phyloP scores from a whole-genome alignment of 73 alveolate species.

The Tetrahymena borealis region DNA sequence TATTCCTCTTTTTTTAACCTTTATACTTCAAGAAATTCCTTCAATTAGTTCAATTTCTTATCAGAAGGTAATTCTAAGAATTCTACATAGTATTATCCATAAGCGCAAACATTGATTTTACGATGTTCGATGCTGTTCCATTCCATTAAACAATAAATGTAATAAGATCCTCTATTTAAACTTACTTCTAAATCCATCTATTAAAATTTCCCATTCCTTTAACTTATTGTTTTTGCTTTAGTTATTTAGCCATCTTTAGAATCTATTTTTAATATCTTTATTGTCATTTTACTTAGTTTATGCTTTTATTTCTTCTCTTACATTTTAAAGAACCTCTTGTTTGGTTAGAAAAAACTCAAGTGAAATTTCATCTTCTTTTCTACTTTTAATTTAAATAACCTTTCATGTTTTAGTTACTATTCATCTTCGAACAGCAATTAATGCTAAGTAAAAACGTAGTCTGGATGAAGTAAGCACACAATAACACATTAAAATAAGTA shows the following conservation, averaged over 20 bases:
- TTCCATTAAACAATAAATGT: background rate
- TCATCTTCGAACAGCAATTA: background rate
- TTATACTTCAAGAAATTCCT: background rate
- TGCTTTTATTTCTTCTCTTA: background rate
- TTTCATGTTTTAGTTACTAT: background rate
- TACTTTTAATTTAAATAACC: background rate
- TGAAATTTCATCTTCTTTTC: background rate
- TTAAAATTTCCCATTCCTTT: background rate
- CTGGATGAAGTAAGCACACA: background rate
- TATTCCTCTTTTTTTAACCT: background rate
- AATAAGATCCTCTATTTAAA: background rate
- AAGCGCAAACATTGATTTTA: background rate
- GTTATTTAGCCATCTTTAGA: background rate
- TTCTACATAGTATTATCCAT: background rate
- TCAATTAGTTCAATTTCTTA: background rate
- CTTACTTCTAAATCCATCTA: background rate
- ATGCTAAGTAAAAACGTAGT: background rate
- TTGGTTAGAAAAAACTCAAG: background rate
- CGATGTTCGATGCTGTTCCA: background rate
- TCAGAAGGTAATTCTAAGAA: background rate
- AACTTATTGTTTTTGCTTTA: background rate
- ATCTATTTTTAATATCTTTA: background rate
- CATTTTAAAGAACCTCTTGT: background rate
- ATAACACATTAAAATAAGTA: background rate
- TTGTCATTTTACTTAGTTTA: background rate